Percentiles rank a stretch among this genome's conserved stretches.
Evolutionary conservation across 1,139 yeast species (phyloP).

Genomic region (Pneumocystis wakefieldiae): DNA sequence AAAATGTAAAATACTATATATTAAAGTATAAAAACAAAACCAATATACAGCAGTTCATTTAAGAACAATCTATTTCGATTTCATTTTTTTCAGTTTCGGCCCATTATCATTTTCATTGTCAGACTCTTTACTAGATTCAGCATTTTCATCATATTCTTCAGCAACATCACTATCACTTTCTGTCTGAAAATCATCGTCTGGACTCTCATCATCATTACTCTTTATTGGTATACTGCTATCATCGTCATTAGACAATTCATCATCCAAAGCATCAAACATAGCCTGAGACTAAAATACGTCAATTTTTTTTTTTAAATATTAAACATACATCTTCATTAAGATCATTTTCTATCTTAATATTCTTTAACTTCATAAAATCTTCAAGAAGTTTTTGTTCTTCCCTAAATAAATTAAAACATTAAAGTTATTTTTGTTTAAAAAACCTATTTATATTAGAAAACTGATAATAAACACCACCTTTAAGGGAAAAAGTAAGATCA

Average conservation of each 20-base stretch:
- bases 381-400: slow-evolving; percentile 80
- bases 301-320: slow-evolving; percentile 24
- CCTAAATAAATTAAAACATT: neutral
- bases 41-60: neutral
- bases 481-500: slow-evolving; percentile 67
- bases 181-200: slow-evolving; percentile 18
- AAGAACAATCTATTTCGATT: neutral
- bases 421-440: neutral
- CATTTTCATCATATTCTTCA: slow-evolving; percentile 78
- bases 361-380: slow-evolving; percentile 59
- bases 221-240: slow-evolving; percentile 46
- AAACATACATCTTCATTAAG: slow-evolving; percentile 48
- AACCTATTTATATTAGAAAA: slow-evolving; percentile 72
- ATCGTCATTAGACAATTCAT: slow-evolving; percentile 39
- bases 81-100: neutral
- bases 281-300: slow-evolving; percentile 45
- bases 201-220: slow-evolving; percentile 32
- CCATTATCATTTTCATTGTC: slow-evolving; percentile 25
- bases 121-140: slow-evolving; percentile 30
- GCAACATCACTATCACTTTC: slow-evolving; percentile 50
- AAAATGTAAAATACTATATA: neutral
- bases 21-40: neutral
- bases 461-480: slow-evolving; percentile 55
- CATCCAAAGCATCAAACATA: slow-evolving; percentile 28
- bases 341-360: slow-evolving; percentile 70